Base-by-base conservation (phyloP, 1,284 basidiomycete species). In the Entoloma clypeatum region DNA sequence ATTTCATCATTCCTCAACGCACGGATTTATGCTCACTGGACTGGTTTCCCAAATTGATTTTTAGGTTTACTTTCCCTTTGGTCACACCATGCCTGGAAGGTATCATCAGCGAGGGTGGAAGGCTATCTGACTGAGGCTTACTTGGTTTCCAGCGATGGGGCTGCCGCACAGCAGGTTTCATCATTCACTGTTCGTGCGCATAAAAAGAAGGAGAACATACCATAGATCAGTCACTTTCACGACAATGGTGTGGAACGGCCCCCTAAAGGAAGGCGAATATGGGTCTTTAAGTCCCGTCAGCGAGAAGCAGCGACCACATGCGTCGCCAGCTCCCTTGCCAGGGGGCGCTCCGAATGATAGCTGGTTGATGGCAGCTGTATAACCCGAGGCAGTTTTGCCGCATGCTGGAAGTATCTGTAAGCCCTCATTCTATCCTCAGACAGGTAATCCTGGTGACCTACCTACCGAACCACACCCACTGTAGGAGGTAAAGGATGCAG, bases 161-260 rank as follows among this genome's bases (percentile, higher is more conserved):
- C 61, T 65, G 34, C n/a, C n/a, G n/a, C n/a, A n/a, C n/a, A n/a
- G 5, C 27, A 32, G 14, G 3, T 43, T 9, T 28, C 17, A 40
- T 17, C 7, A 21, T 24, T 7, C 11, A 29, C 14, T 26, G 9
- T 17, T 30, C 24, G 8, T 26, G 10, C n/a, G 8, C 9, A 7
- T 7, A 27, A 24, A 18, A 5, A 29, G n/a, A 18, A 5, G 16
- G 22, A 11, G 19, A 50, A 47, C 51, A 48, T 48, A 63, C 64
- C 71, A 76, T 37, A 74, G 53, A 54, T 78, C 71, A 7, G 69
- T 73, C 22, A 76, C 71, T 58, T 77, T 79, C 11, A 81, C 76
- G 24, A 80, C 64, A 44, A 79, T 71, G 24, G 67, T 65, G 19
- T 72, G 51, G 62, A 78, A 77, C 9, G 76, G 75, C 4, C 76